Evolutionary conservation across 495 filamentous ascomycete genomes (phyloP).

Genomic region (Geoglossum glabrum): DNA sequence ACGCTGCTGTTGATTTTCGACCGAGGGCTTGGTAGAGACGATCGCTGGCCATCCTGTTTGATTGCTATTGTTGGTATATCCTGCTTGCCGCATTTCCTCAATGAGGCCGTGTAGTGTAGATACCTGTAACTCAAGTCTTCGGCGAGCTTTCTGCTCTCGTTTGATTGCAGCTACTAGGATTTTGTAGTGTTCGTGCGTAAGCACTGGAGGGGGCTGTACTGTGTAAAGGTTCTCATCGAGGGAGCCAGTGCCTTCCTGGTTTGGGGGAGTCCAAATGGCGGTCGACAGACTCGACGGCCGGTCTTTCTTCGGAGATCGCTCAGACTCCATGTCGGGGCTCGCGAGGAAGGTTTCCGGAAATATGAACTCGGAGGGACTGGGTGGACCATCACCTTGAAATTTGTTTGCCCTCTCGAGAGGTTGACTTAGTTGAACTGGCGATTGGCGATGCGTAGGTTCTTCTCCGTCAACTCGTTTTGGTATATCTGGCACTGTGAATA

Average conservation of each 20-base stretch:
- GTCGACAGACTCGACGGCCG: neutral
- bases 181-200: constrained; percentile 19
- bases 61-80: constrained; percentile 21
- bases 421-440: neutral
- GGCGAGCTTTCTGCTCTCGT: constrained; percentile 27
- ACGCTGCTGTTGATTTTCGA: constrained; percentile 6
- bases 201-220: constrained; percentile 21
- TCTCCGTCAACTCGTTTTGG: neutral
- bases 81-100: constrained; percentile 11
- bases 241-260: neutral
- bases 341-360: neutral
- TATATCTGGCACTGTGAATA: neutral
- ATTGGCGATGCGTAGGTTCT: neutral
- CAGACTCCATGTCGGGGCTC: neutral
- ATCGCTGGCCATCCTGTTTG: constrained; percentile 13
- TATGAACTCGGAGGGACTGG: neutral
- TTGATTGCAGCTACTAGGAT: constrained; percentile 25
- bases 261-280: neutral
- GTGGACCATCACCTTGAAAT: neutral
- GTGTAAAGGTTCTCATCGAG: neutral
- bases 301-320: neutral
- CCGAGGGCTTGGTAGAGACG: constrained; percentile 5
- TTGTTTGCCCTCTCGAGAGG: neutral
- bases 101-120: constrained; percentile 19
- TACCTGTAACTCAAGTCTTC: constrained; percentile 29